Evolutionary conservation across 352 stramenopile genomes (phyloP).

Genomic region (Phytopythium montanum): DNA sequence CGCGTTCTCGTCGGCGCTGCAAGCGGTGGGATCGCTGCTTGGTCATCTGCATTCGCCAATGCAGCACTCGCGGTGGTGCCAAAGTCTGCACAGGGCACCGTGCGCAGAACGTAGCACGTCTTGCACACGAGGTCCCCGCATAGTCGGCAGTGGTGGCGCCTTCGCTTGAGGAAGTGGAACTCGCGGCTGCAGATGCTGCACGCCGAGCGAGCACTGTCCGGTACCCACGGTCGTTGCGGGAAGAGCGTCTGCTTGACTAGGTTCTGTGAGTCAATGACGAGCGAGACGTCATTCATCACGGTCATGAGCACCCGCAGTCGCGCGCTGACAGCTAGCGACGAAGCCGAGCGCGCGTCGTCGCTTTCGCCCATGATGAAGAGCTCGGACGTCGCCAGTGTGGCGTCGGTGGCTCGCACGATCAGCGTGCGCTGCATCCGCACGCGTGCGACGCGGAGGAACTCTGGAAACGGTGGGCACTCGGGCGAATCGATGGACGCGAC

Average conservation of each 20-base stretch:
- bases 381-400: slow-evolving; percentile 33
- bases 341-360: slow-evolving; percentile 18
- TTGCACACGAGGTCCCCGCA: slow-evolving; percentile 52
- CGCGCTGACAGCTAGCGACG: slow-evolving; percentile 32
- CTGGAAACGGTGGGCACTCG: slow-evolving; percentile 34
- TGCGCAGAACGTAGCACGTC: slow-evolving; percentile 41
- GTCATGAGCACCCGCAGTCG: slow-evolving; percentile 45
- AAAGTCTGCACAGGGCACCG: slow-evolving; percentile 19
- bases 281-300: slow-evolving; percentile 45
- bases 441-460: slow-evolving; percentile 28
- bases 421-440: slow-evolving; percentile 47
- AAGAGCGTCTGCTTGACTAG: slow-evolving; percentile 34
- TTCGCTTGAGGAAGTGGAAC: slow-evolving; percentile 23
- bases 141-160: slow-evolving; percentile 45
- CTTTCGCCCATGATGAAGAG: slow-evolving; percentile 39
- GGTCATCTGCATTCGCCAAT: background rate
- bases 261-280: slow-evolving; percentile 53
- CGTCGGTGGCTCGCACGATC: slow-evolving; percentile 25
- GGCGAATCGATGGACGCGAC: slow-evolving; percentile 37
- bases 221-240: slow-evolving; percentile 30
- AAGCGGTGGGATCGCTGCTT: slow-evolving; percentile 1
- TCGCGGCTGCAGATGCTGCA: slow-evolving; percentile 20
- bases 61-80: slow-evolving; percentile 4
- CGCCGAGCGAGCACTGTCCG: slow-evolving; percentile 18
- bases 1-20: background rate